These are phyloP conservation scores for Cyclostephanos invisitatus DNA, from an alignment of 108 stramenopile species.

Conservation along the genomic window DNA sequence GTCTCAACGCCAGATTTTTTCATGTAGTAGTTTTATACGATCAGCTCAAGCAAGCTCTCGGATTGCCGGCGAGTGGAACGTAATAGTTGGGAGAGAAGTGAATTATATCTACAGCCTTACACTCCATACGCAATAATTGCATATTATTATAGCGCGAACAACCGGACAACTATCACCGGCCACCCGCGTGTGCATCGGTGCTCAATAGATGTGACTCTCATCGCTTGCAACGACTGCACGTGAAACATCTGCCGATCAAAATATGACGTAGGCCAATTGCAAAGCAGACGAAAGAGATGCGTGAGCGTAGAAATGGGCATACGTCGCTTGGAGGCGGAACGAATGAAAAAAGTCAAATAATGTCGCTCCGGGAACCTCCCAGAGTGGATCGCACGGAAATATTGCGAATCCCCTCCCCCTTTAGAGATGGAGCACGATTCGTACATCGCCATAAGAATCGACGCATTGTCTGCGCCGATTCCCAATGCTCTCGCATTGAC, in stretches of 20 bases:
- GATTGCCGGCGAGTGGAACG: constrained; percentile 60
- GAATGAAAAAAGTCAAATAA: constrained; percentile 1
- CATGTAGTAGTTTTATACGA: constrained; percentile 77
- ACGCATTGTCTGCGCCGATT: constrained; percentile 39
- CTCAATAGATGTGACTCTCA: too few species aligned
- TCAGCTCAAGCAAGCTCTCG: constrained; percentile 56
- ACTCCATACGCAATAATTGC: too few species aligned
- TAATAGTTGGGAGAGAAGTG: too few species aligned
- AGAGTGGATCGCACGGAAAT: constrained; percentile 43
- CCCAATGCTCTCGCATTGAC: constrained; percentile 40
- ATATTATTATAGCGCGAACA: too few species aligned
- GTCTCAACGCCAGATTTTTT: constrained; percentile 55
- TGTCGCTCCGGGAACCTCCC: constrained; percentile 49
- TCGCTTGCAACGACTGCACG: too few species aligned
- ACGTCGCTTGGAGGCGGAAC: not conserved
- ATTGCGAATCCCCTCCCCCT: constrained; percentile 43
- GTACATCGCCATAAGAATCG: constrained; percentile 16
- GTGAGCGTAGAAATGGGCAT: not conserved
- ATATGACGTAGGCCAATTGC: not conserved
- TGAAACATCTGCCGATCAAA: not conserved
- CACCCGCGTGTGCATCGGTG: too few species aligned
- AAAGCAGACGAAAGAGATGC: not conserved
- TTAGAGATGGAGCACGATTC: constrained; percentile 36
- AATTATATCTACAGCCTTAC: too few species aligned
- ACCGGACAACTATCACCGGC: too few species aligned